Base-by-base conservation (phyloP, 23 red algal genomes). In the Rhodosorus marinus region DNA sequence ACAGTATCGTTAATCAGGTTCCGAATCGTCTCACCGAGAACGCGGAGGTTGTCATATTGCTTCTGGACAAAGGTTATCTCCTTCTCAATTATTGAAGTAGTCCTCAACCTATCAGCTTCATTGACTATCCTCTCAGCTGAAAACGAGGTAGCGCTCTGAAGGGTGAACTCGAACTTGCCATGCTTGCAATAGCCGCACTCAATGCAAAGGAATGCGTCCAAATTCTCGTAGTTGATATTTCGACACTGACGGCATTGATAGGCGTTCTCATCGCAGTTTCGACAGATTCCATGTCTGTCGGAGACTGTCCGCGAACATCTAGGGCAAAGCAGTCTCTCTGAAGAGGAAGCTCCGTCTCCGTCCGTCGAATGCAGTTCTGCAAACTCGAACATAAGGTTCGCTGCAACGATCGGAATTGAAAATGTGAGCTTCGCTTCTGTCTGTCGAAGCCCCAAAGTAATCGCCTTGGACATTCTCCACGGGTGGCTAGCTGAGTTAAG, bases 191-290 rank as follows among this genome's bases (percentile, higher is more conserved):
- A 69, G 26, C 82, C 82, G 47, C 82, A 90, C 62, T 90, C 82
- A 48, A 64, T 70, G 47, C 82, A 90, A 30, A 90, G 45, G 24
- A 90, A 72, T 4, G 71, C 82, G 54, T 90, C 71, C 24, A 90
- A 36, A 30, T 76, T 64, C 54, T 76, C 82, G 67, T 77, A 90
- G 33, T 90, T 70, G 17, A 90, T 90, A 58, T 77, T 77, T 27
- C 82, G 82, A 33, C 82, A 90, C 47, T 70, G 70, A 5, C 82
- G 82, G 51, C 82, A 90, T 57, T 90, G 82, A 54, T 90, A 78
- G 8, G 71, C 82, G 49, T 90, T 90, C 46, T 90, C 82, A 32
- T 71, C 64, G 40, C 82, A 90, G 51, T 64, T 70, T 31, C 61
- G 47, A 62, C 82, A 90, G 17, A 90, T 71, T 8, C 82, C 82